phyloP scores from a whole-genome alignment of 805 yeast genomes.

The Spathaspora passalidarum region DNA sequence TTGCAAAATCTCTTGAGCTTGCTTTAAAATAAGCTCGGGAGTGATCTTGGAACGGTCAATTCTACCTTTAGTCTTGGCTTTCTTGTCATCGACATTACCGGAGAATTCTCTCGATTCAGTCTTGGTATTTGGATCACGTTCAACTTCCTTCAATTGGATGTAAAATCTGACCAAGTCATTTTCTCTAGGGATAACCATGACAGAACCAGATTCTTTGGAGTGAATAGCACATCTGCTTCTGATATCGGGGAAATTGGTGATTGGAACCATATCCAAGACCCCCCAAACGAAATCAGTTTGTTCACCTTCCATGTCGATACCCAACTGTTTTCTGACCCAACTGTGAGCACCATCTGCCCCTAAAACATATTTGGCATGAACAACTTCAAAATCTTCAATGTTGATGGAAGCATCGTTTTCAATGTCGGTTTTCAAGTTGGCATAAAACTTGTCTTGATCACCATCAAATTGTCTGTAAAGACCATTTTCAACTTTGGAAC shows the following conservation, averaged over 20 bases:
- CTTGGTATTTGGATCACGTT: constrained; percentile 7
- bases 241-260: constrained; percentile 34
- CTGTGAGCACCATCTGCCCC: constrained; percentile 25
- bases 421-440: constrained; percentile 1
- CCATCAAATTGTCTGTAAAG: constrained; percentile 24
- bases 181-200: constrained; percentile 34
- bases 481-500: constrained; percentile 20
- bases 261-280: constrained; percentile 31
- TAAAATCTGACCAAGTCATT: constrained; percentile 28
- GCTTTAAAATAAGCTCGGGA: constrained; percentile 23
- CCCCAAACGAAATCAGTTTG: constrained; percentile 34
- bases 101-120: constrained; percentile 13
- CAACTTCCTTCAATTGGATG: constrained; percentile 20
- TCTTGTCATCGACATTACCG: constrained; percentile 7
- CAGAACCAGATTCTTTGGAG: constrained; percentile 25
- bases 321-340: constrained; percentile 29
- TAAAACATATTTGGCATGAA: constrained; percentile 27
- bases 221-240: constrained; percentile 29
- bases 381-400: constrained; percentile 12
- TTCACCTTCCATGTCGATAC: constrained; percentile 31
- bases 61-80: constrained; percentile 12
- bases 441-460: constrained; percentile 15
- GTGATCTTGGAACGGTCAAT: constrained; percentile 29
- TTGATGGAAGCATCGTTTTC: constrained; percentile 7
- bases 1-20: constrained; percentile 12